These are phyloP conservation scores for Malus hybrid DNA, from an alignment of 331 rosid species.

Conservation along the genomic window DNA sequence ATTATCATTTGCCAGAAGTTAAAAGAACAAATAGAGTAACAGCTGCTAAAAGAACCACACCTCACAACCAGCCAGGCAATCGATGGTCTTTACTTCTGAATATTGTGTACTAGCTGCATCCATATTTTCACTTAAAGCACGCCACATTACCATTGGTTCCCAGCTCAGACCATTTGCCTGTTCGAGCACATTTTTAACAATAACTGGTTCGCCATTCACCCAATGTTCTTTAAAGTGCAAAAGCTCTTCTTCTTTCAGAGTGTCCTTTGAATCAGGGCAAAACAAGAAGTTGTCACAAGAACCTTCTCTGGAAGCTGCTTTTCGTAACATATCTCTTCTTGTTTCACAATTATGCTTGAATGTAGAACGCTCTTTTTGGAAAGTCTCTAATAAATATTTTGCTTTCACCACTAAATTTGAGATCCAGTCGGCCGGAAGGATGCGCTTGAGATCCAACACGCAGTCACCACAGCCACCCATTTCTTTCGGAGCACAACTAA, in stretches of 20 bases:
- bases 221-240: constrained; percentile 48
- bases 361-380: constrained; percentile 7
- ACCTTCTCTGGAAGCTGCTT: constrained; percentile 40
- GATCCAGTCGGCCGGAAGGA: constrained; percentile 52
- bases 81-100: constrained; percentile 72
- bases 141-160: constrained; percentile 91
- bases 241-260: constrained; percentile 20
- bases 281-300: constrained; percentile 33
- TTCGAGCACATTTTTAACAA: constrained; percentile 59
- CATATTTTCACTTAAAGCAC: constrained; percentile 53
- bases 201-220: constrained; percentile 61
- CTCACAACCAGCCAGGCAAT: constrained; percentile 82
- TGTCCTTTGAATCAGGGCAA: constrained; percentile 36
- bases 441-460: constrained; percentile 44
- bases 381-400: constrained; percentile 6
- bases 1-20: neutral
- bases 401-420: constrained; percentile 45
- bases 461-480: constrained; percentile 56
- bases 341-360: constrained; percentile 13
- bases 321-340: constrained; percentile 20
- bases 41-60: constrained; percentile 28
- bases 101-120: constrained; percentile 38
- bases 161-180: constrained; percentile 71
- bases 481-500: constrained; percentile 50
- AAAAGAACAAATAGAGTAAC: neutral